Percentiles rank a stretch among this genome's conserved stretches.
Conservation (phyloP, 495 filamentous ascomycete genomes). For the Pseudoneurospora amorphoporcata region DNA sequence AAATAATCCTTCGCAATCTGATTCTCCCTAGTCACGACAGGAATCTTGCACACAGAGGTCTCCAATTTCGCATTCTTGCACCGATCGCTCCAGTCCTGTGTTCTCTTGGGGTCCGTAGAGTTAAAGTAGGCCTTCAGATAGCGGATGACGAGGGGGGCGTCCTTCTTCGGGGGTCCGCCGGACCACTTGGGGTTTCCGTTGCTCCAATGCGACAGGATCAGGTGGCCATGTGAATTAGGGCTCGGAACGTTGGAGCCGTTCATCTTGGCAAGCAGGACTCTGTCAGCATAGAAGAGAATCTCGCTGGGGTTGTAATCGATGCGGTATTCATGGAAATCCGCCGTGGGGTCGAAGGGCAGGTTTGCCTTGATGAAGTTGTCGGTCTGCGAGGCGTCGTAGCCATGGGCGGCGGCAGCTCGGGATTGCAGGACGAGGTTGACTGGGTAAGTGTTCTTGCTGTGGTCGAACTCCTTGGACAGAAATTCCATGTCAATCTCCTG, state of each 20-base stretch:
- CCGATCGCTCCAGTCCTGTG: slow-evolving; percentile 33
- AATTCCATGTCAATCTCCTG: slow-evolving; percentile 77
- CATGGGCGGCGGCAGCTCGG: slow-evolving; percentile 37
- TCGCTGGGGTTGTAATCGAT: slow-evolving; percentile 56
- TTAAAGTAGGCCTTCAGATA: slow-evolving; percentile 77
- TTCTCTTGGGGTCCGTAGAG: slow-evolving; percentile 38
- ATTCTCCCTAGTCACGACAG: slow-evolving; percentile 38
- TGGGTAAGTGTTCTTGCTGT: slow-evolving; percentile 34
- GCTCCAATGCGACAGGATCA: slow-evolving; percentile 68
- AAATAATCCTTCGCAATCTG: slow-evolving; percentile 40
- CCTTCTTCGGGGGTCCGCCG: slow-evolving; percentile 50
- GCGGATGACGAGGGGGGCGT: slow-evolving; percentile 48
- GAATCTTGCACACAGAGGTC: slow-evolving; percentile 47
- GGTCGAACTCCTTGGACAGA: slow-evolving; percentile 49
- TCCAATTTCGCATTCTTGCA: slow-evolving; percentile 34
- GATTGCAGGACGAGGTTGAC: slow-evolving; percentile 68
- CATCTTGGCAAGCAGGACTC: slow-evolving; percentile 43
- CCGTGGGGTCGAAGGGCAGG: slow-evolving; percentile 52
- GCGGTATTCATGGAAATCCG: slow-evolving; percentile 61
- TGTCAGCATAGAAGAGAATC: slow-evolving; percentile 59
- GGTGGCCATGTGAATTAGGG: slow-evolving; percentile 47
- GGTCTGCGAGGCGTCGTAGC: slow-evolving; percentile 47
- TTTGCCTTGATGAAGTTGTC: slow-evolving; percentile 41
- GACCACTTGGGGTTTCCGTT: slow-evolving; percentile 64
- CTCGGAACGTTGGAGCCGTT: slow-evolving; percentile 43